A percentile compares a stretch with the other conserved stretches of the same genome.
Conservation (phyloP, 2,329 filamentous ascomycete species). For the Colletotrichum lupini region DNA sequence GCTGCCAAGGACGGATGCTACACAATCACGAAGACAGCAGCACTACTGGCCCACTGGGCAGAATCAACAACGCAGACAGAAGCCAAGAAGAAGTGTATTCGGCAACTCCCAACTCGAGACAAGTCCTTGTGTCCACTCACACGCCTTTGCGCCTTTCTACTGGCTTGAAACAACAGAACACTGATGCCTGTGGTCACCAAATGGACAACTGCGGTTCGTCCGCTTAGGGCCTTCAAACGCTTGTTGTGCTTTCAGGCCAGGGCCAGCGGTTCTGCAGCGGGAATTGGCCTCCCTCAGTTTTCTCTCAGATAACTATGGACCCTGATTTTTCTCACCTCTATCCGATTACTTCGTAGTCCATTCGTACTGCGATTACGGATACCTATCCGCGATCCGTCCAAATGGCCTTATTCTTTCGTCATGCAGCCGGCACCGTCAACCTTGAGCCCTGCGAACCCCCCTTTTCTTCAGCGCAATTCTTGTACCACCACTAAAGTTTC, state of each 20-base stretch:
- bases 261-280: background rate
- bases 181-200: background rate
- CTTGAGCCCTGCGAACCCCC: conserved; percentile 15
- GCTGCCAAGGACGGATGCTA: no score
- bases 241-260: background rate
- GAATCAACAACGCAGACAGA: background rate
- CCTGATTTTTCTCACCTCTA: background rate
- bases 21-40: no score
- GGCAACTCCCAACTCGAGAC: background rate
- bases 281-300: background rate
- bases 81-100: background rate
- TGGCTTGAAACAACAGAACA: background rate
- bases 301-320: background rate
- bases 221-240: conserved; percentile 3
- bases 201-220: conserved; percentile 1
- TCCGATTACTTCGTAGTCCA: background rate
- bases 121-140: background rate
- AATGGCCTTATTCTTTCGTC: conserved; percentile 24
- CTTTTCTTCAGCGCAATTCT: background rate
- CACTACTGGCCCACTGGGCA: background rate
- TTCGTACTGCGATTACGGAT: background rate
- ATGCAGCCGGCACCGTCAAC: conserved; percentile 16
- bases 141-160: background rate
- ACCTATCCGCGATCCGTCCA: background rate
- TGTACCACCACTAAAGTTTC: conserved; percentile 1